These are phyloP conservation scores for Globisporangium uncinulatum DNA, from an alignment of 352 stramenopile species.

Conservation along the genomic window DNA sequence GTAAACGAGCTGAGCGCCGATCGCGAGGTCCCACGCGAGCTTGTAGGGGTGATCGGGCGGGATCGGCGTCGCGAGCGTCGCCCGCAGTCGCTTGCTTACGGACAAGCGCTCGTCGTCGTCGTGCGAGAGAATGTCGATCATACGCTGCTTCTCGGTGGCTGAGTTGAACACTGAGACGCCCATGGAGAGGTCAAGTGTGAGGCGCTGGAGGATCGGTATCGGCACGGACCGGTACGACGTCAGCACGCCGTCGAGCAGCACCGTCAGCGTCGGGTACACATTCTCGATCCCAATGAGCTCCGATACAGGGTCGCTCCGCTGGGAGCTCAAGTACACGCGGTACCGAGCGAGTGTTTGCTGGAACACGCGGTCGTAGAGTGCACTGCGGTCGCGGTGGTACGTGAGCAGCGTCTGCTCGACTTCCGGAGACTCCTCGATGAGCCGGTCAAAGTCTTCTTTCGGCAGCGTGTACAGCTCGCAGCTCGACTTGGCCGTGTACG, in stretches of 20 bases:
- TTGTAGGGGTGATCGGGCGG: slow-evolving; percentile 42
- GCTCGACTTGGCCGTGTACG: slow-evolving; percentile 61
- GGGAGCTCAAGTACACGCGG: slow-evolving; percentile 49
- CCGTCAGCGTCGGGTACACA: slow-evolving; percentile 58
- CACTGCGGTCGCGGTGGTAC: slow-evolving; percentile 57
- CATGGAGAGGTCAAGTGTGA: slow-evolving; percentile 72
- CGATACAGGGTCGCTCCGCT: slow-evolving; percentile 49
- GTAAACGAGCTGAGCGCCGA: slow-evolving; percentile 37
- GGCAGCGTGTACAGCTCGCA: slow-evolving; percentile 75
- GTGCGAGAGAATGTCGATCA: slow-evolving; percentile 50
- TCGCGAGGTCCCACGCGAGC: slow-evolving; percentile 46
- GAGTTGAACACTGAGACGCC: slow-evolving; percentile 77
- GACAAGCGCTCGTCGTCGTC: slow-evolving; percentile 17
- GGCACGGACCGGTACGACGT: slow-evolving; percentile 60
- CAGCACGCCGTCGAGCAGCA: slow-evolving; percentile 55
- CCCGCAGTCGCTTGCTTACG: slow-evolving; percentile 20
- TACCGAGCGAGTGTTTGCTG: slow-evolving; percentile 67
- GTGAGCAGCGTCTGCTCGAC: slow-evolving; percentile 49
- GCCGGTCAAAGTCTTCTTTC: slow-evolving; percentile 73
- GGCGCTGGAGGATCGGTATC: slow-evolving; percentile 43
- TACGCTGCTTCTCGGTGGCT: slow-evolving; percentile 56
- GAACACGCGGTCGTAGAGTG: slow-evolving; percentile 61
- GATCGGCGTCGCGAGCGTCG: slow-evolving; percentile 30
- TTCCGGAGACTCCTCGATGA: slow-evolving; percentile 79
- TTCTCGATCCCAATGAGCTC: slow-evolving; percentile 54